phyloP scores from a whole-genome alignment of 768 basidiomycete genomes.

The Pleurotus ostreatus region DNA sequence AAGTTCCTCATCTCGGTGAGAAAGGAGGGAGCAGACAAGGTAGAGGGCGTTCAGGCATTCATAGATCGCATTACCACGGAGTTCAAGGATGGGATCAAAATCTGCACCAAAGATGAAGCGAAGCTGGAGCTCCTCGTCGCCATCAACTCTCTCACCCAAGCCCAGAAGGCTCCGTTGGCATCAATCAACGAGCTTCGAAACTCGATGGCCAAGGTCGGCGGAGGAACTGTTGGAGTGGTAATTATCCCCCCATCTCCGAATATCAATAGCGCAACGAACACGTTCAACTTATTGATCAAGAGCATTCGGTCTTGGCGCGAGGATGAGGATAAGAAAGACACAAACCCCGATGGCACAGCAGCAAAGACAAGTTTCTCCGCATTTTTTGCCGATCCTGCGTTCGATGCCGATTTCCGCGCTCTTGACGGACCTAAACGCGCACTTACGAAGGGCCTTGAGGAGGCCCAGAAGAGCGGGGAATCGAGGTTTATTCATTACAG shows the following conservation, averaged over 20 bases:
- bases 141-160: background rate
- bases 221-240: constrained; percentile 8
- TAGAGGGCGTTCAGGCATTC: constrained; percentile 1
- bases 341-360: constrained; percentile 1
- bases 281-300: constrained; percentile 6
- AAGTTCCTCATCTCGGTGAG: constrained; percentile 4
- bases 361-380: constrained; percentile 9
- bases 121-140: constrained; percentile 9
- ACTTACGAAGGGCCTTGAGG: constrained; percentile 5
- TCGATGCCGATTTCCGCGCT: background rate
- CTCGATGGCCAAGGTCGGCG: constrained; percentile 4
- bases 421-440: constrained; percentile 4
- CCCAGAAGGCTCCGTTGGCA: constrained; percentile 1
- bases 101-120: constrained; percentile 11
- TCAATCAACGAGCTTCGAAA: constrained; percentile 4
- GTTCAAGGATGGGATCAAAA: constrained; percentile 1
- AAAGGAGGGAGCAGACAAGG: background rate
- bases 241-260: constrained; percentile 11
- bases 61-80: background rate
- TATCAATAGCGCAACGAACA: constrained; percentile 8
- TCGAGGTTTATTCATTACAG: constrained; percentile 11
- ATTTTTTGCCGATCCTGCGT: constrained; percentile 8
- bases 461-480: background rate
- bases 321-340: constrained; percentile 10
- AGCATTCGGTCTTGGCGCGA: constrained; percentile 10